Base-by-base conservation (phyloP, 1,284 basidiomycete species). In the Apiotrichum siamense region DNA sequence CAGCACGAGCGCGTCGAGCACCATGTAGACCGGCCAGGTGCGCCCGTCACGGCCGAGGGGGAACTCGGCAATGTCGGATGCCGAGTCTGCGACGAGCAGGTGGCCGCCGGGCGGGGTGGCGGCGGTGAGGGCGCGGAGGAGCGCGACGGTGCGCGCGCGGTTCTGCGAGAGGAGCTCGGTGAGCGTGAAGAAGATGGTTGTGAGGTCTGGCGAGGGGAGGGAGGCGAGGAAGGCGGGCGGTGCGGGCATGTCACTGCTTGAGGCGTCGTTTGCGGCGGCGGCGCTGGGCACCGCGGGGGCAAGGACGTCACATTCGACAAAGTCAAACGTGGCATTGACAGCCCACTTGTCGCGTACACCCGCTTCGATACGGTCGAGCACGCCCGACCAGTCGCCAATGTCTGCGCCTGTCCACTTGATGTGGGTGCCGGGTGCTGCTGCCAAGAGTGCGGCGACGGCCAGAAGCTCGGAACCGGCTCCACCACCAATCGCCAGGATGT, bases 121-220 rank as follows among this genome's bases (percentile, higher is more conserved):
- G 18, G 63, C 26, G 33, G 76, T 63, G 29, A 78, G 44, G 27
- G 62, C 43, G 29, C 64, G 49, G 4, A 77, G 62, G 43, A 75
- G 57, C n/a, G 60, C 55, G 54, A 77, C 44, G 25, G 77, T 72
- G 25, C 61, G 49, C 38, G 70, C 42, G 23, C 73, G 69, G 10
- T 69, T 73, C 61, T 76, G 69, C 10, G 70, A 48, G 44, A 77
- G 64, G 31, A 77, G 70, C 55, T 77, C 75, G 44, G 72, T 68
- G 12, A 75, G 66, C 9, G 75, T 76, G 66, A 75, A 77, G 50
- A 77, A 62, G 51, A 75, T 59, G 18, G 75, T 76, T 50, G 74
- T 67, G 36, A 76, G 60, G 21, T 58, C 41, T 33, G 75, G 59
- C 18, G 54, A 35, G 10, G 67, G 62, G 18, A 52, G 26, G 6